Conservation (phyloP, 306 rosid genomes). For the Pachyrhizus erosus region DNA sequence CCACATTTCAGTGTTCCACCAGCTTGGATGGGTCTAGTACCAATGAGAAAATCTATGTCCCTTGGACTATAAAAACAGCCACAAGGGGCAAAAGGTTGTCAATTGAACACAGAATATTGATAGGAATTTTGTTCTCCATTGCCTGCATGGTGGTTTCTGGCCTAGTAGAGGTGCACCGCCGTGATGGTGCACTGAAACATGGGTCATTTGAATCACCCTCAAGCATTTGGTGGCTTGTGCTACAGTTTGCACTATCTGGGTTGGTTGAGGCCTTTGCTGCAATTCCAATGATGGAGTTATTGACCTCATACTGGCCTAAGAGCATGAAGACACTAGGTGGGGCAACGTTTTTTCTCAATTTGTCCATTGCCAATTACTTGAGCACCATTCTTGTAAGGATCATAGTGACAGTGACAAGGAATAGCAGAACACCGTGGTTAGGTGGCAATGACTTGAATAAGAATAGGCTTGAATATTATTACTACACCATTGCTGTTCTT, state of each 20-base stretch:
- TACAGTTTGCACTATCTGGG: conserved; percentile 62
- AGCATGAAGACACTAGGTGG: conserved; percentile 69
- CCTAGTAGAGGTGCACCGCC: conserved; percentile 50
- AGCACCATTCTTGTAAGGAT: conserved; percentile 49
- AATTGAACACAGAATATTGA: conserved; percentile 46
- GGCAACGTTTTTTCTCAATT: conserved; percentile 61
- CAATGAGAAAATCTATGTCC: conserved; percentile 58
- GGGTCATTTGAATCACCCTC: conserved; percentile 48
- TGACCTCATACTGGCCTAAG: conserved; percentile 64
- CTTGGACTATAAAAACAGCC: conserved; percentile 29
- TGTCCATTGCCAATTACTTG: conserved; percentile 54
- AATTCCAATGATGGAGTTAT: conserved; percentile 65
- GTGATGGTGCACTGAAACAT: conserved; percentile 37
- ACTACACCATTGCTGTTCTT: conserved; percentile 55
- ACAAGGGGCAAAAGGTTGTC: conserved; percentile 47
- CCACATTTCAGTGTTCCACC: conserved; percentile 60
- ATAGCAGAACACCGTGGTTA: conserved; percentile 52
- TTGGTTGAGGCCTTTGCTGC: conserved; percentile 66
- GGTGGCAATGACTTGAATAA: conserved; percentile 69
- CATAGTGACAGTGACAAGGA: conserved; percentile 4
- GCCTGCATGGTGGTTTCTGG: conserved; percentile 57
- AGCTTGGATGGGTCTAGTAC: conserved; percentile 63
- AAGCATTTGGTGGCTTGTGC: conserved; percentile 55
- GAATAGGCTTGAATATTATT: conserved; percentile 67
- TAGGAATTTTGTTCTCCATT: conserved; percentile 61